A percentile compares a stretch with the other conserved stretches of the same genome.
Conservation (phyloP, 768 basidiomycete species). For the Saitozyma podzolica region DNA sequence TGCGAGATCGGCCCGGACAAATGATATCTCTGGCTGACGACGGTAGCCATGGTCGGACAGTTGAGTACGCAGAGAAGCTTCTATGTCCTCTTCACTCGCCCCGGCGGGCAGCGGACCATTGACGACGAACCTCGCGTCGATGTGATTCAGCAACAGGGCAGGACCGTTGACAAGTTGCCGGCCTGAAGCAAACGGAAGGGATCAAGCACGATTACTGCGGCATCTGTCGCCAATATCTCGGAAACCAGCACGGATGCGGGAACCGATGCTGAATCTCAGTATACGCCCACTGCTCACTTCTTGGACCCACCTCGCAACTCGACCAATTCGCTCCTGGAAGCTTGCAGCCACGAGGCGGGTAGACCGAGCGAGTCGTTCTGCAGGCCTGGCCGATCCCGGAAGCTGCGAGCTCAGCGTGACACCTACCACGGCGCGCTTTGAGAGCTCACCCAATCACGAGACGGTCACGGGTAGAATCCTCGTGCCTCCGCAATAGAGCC, state of each 20-base stretch:
- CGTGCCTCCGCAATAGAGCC: constrained; percentile 12
- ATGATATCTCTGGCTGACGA: constrained; percentile 9
- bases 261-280: too few relatives aligned
- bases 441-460: background rate
- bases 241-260: too few relatives aligned
- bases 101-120: constrained; percentile 34
- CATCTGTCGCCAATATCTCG: background rate
- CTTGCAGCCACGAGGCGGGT: constrained; percentile 37
- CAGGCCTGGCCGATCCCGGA: background rate
- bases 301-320: background rate
- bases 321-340: background rate
- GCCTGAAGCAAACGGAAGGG: constrained; percentile 37
- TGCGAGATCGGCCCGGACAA: constrained; percentile 23
- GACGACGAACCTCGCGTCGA: constrained; percentile 25
- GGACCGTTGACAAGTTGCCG: constrained; percentile 11
- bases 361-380: constrained; percentile 7
- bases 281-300: background rate
- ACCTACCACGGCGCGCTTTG: too few relatives aligned
- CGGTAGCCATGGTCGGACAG: constrained; percentile 7
- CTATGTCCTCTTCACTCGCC: constrained; percentile 6
- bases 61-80: constrained; percentile 9
- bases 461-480: constrained; percentile 11
- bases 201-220: constrained; percentile 38
- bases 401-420: constrained; percentile 2
- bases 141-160: constrained; percentile 9